phyloP scores from a whole-genome alignment of 108 stramenopile species.

The Conticribra weissflogii region DNA sequence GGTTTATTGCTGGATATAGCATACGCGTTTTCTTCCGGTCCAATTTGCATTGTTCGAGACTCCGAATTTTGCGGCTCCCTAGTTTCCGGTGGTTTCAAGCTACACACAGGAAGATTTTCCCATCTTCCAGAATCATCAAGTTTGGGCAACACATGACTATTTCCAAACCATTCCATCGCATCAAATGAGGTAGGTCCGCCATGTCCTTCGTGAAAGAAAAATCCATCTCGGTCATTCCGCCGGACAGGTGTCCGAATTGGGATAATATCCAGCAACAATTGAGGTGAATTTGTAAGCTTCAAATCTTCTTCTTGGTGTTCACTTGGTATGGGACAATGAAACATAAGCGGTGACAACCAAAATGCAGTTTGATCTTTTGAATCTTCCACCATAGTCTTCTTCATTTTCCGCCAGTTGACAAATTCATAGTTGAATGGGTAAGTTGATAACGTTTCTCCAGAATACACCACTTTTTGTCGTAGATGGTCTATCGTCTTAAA shows the following conservation, averaged over 20 bases:
- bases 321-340: constrained; percentile 87
- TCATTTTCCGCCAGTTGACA: constrained; percentile 59
- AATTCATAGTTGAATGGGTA: constrained; percentile 78
- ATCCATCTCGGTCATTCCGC: constrained; percentile 50
- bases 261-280: constrained; percentile 63
- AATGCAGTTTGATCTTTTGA: constrained; percentile 69
- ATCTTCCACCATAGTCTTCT: constrained; percentile 52
- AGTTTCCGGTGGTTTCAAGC: constrained; percentile 7
- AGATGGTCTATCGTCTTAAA: constrained; percentile 60
- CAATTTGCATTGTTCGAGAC: too few relatives aligned
- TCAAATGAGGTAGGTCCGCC: constrained; percentile 58
- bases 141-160: constrained; percentile 34
- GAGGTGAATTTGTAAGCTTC: too few relatives aligned
- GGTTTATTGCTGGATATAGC: constrained; percentile 29
- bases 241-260: constrained; percentile 72
- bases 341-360: constrained; percentile 75
- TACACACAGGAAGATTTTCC: constrained; percentile 57
- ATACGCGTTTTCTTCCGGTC: too few relatives aligned
- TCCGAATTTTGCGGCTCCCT: too few relatives aligned
- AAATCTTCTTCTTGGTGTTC: too few relatives aligned
- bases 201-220: constrained; percentile 53
- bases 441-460: constrained; percentile 55
- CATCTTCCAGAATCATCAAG: constrained; percentile 47
- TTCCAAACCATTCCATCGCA: constrained; percentile 65
- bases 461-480: constrained; percentile 29